A percentile compares a stretch with the other conserved stretches of the same genome.
Evolutionary conservation across 2,329 filamentous ascomycete genomes (phyloP).

Genomic region (Penicillium hordei): DNA sequence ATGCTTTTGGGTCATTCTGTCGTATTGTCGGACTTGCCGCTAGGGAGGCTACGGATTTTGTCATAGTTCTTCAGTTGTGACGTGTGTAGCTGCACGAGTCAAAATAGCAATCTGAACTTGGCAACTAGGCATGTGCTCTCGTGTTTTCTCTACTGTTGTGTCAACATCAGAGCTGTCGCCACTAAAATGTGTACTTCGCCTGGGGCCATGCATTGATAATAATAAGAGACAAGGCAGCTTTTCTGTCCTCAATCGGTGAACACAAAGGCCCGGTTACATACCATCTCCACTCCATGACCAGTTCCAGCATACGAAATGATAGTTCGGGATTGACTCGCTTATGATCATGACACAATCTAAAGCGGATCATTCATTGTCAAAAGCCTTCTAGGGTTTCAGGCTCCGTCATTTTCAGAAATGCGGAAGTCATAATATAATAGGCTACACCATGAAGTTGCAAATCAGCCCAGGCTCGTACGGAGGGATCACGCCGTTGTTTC

Average conservation of each 20-base stretch:
- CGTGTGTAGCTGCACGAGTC: not conserved
- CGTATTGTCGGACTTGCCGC: not conserved
- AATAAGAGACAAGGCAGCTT: not conserved
- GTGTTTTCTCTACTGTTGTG: not conserved
- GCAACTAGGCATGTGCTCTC: constrained; percentile 1
- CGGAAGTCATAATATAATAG: not conserved
- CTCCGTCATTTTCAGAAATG: not conserved
- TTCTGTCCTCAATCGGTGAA: not conserved
- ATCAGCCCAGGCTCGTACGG: not conserved
- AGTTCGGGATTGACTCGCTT: not conserved
- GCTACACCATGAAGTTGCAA: not conserved
- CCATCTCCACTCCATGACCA: not conserved
- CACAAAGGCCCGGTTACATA: not conserved
- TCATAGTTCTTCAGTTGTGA: not conserved
- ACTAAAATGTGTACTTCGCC: not conserved
- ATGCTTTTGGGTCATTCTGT: constrained; percentile 2
- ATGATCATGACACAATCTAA: constrained; percentile 3
- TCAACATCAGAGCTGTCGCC: not conserved
- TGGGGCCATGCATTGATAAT: not conserved
- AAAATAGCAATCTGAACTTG: not conserved
- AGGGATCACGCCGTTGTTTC: not conserved
- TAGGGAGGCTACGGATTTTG: not conserved
- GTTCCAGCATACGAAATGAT: not conserved
- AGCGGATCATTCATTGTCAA: not conserved
- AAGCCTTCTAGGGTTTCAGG: not conserved